These are phyloP conservation scores for Beta corolliflora DNA, from an alignment of 179 eudicot genomes.

Conservation along the genomic window DNA sequence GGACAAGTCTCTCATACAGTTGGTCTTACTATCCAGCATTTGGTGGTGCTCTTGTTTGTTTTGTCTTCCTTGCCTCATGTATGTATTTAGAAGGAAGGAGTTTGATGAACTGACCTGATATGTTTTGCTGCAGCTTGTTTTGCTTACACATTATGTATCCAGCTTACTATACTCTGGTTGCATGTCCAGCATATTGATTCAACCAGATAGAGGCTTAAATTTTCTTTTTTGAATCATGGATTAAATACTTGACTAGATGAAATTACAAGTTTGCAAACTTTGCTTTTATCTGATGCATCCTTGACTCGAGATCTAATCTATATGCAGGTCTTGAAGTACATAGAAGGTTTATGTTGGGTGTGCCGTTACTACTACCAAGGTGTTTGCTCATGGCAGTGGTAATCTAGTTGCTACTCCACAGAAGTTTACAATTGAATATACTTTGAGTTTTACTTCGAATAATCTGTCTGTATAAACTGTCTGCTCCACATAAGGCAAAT, in stretches of 20 bases:
- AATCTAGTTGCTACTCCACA: constrained; percentile 11
- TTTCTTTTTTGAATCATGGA: background rate
- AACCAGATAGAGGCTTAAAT: background rate
- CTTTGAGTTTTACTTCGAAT: background rate
- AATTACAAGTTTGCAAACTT: background rate
- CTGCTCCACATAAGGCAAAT: background rate
- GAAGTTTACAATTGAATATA: background rate
- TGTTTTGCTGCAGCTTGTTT: background rate
- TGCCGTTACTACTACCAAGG: constrained; percentile 96
- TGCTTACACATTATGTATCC: background rate
- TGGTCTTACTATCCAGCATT: background rate
- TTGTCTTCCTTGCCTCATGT: no score
- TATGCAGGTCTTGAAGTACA: constrained; percentile 88
- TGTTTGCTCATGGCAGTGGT: constrained; percentile 99
- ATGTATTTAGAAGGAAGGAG: background rate
- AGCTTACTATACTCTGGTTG: background rate
- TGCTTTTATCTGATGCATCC: background rate
- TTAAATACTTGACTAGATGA: background rate
- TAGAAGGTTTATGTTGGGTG: constrained; percentile 99
- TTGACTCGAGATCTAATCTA: background rate
- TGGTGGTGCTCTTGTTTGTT: background rate
- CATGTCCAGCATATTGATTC: background rate
- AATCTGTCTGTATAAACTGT: background rate
- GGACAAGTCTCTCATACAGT: background rate
- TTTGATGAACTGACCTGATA: background rate